A percentile compares a stretch with the other conserved stretches of the same genome.
These are phyloP conservation scores for Penicillium crustosum DNA, from an alignment of 2,329 filamentous ascomycete species.

Conservation along the genomic window DNA sequence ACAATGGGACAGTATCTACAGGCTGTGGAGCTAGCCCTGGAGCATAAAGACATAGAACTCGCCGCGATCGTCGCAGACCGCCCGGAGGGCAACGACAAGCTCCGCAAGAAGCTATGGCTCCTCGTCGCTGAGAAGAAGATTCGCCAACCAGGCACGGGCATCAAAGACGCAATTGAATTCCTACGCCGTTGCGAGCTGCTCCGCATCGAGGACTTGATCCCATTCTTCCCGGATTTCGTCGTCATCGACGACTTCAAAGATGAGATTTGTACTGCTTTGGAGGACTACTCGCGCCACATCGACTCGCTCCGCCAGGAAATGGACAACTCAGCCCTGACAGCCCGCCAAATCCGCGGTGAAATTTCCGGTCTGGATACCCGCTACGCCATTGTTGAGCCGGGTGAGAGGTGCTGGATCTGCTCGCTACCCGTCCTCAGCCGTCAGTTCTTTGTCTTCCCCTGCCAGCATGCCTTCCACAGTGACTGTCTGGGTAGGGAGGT, in stretches of 20 bases:
- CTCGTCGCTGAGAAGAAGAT: constrained; percentile 95
- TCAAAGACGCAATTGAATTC: constrained; percentile 92
- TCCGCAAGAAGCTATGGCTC: constrained; percentile 94
- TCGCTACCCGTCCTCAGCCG: constrained; percentile 79
- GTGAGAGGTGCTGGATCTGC: constrained; percentile 90
- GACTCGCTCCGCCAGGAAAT: constrained; percentile 87
- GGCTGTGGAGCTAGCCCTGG: constrained; percentile 87
- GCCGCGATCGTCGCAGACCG: constrained; percentile 86
- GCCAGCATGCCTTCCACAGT: constrained; percentile 95
- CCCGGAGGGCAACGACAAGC: constrained; percentile 69
- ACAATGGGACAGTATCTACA: constrained; percentile 93
- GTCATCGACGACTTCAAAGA: constrained; percentile 99
- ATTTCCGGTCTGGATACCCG: constrained; percentile 81
- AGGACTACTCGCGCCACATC: constrained; percentile 90
- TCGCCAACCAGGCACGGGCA: constrained; percentile 72
- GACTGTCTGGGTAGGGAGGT: constrained; percentile 89
- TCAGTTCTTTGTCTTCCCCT: constrained; percentile 98
- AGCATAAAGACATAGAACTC: constrained; percentile 85
- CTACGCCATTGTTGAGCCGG: constrained; percentile 94
- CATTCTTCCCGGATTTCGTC: constrained; percentile 98
- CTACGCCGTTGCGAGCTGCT: constrained; percentile 87
- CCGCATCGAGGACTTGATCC: constrained; percentile 93
- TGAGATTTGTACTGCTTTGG: constrained; percentile 89
- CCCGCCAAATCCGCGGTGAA: constrained; percentile 84
- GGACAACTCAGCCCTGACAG: constrained; percentile 89